Evolutionary conservation across 2,329 filamentous ascomycete species (phyloP), one percentile per base, ranked within the genome.

Genomic region (Didymella pinodella): DNA sequence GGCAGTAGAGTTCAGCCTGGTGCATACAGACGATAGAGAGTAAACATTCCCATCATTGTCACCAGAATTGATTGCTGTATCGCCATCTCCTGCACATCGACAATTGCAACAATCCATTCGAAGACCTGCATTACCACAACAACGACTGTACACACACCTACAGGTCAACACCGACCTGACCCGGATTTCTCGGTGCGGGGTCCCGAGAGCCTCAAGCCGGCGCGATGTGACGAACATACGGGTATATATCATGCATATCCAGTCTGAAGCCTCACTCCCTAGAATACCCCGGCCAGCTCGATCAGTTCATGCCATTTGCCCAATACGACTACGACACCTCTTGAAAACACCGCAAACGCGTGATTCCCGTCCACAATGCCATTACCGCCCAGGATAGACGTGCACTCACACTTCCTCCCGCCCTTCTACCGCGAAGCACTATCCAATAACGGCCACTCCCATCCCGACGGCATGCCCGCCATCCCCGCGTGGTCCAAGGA

Each of bases 401-500:
- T 81, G 4, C 82, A 85, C 66, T 76, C 78, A 1, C 82, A 84
- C 68, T 81, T 79, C 67, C 73, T 83, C 5, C 77, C 80, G 1
- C 74, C 77, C 2, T 67, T 67, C 57, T 84, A 83, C 63, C 74
- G 75, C 29, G 57, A 76, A 45, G 78, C 77, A 1, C 77, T 80
- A 48, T 62, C 75, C 7, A 62, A 76, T 14, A 70, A 79, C 55
- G 81, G 81, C 43, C 77, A 82, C 66, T 66, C 65, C 3, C 73
- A 81, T 32, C 79, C 79, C 5, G 82, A 84, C 62, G 82, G 83
- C 38, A 84, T 84, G 82, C 82, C 82, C 8, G 76, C 65, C 1
- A 76, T 82, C 20, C 80, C 80, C 2, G 44, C 61, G 44, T 86
- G 84, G 84, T 79, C 73, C 41, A 61, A 71, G 12, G 74, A 80